Evolutionary conservation across 1,284 basidiomycete genomes (phyloP).

Genomic region (Sporisorium exsertum): DNA sequence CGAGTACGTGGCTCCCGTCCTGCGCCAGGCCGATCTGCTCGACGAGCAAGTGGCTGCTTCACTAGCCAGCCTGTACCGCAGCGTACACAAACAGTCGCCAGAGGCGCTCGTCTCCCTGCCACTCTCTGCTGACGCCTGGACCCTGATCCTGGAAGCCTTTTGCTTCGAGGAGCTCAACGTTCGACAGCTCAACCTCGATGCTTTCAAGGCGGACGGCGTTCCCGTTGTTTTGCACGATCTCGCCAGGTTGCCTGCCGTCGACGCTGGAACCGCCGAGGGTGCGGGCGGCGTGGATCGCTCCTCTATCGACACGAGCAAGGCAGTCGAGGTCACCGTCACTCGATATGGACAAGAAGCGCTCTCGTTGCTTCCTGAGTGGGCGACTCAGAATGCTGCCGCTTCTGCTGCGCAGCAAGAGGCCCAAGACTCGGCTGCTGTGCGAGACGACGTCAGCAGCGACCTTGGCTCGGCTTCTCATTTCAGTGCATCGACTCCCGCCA

Average conservation of each 20-base stretch:
- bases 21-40: constrained; percentile 35
- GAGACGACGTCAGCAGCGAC: constrained; percentile 20
- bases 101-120: constrained; percentile 26
- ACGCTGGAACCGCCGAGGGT: constrained; percentile 2
- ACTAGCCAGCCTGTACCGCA: constrained; percentile 38
- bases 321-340: constrained; percentile 20
- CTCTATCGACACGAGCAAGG: constrained; percentile 14
- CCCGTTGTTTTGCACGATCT: constrained; percentile 36
- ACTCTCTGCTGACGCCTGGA: constrained; percentile 36
- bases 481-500: constrained; percentile 24
- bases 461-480: constrained; percentile 20
- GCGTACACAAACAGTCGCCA: constrained; percentile 19
- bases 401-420: constrained; percentile 3
- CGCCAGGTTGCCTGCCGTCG: constrained; percentile 23
- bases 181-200: constrained; percentile 38
- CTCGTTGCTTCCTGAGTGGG: constrained; percentile 33
- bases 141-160: constrained; percentile 44
- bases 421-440: constrained; percentile 1
- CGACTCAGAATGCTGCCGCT: constrained; percentile 2
- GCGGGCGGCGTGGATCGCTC: constrained; percentile 9
- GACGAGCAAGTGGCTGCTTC: constrained; percentile 40
- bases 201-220: constrained; percentile 44
- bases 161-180: constrained; percentile 48
- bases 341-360: constrained; percentile 44
- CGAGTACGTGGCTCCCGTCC: constrained; percentile 41